Evolutionary conservation across 2,329 filamentous ascomycete genomes (phyloP).

Genomic region (Cercospora nicotianae): DNA sequence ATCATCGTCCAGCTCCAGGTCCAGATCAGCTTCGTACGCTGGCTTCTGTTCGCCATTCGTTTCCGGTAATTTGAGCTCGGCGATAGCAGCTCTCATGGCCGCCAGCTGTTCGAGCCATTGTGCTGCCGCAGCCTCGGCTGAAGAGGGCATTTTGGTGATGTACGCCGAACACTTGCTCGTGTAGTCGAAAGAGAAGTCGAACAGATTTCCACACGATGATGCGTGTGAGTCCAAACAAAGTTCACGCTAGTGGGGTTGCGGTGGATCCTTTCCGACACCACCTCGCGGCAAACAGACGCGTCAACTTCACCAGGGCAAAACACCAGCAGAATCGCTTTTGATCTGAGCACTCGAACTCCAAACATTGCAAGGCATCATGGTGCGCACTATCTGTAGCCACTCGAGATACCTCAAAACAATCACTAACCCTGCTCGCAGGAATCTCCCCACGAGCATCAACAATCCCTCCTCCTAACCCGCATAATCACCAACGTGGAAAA

Average conservation of each 20-base stretch:
- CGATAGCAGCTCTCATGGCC: constrained; percentile 83
- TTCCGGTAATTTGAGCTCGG: constrained; percentile 62
- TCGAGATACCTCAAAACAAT: too few species aligned
- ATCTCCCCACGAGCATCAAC: constrained; percentile 95
- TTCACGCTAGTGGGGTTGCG: not conserved
- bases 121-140: constrained; percentile 23
- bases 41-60: constrained; percentile 47
- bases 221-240: constrained; percentile 11
- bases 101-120: constrained; percentile 80
- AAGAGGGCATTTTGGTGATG: constrained; percentile 21
- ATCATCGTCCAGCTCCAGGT: constrained; percentile 66
- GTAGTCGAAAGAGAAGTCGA: not conserved
- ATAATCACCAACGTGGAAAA: constrained; percentile 99
- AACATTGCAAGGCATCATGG: not conserved
- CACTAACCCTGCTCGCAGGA: too few species aligned
- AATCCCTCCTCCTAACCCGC: constrained; percentile 86
- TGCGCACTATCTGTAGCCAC: not conserved
- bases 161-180: not conserved
- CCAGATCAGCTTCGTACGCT: constrained; percentile 30
- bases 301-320: not conserved
- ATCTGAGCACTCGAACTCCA: not conserved
- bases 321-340: not conserved
- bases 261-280: not conserved
- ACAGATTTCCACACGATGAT: constrained; percentile 5
- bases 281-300: not conserved